Percentiles rank a stretch among this genome's conserved stretches.
phyloP scores from a whole-genome alignment of 1,139 yeast genomes.

The Sugiyamaella xylanicola region DNA sequence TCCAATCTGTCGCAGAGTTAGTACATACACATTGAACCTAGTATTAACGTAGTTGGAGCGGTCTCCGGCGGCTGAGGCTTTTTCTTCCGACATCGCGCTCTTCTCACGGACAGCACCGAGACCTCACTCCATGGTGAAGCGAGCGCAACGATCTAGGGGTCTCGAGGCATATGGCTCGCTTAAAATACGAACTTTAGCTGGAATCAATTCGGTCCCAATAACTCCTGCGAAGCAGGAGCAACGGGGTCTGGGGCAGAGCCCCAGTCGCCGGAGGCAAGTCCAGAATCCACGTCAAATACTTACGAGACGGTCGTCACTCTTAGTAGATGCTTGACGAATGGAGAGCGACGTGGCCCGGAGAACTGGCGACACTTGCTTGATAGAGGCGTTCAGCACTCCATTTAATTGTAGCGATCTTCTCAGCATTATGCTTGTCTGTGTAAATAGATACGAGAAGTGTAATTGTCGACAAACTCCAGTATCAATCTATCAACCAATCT shows the following conservation, averaged over 20 bases:
- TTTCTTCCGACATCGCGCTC: no score
- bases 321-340: constrained; percentile 13
- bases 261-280: not conserved
- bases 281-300: no score
- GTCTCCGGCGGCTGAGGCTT: no score
- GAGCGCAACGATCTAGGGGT: no score
- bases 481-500: not conserved
- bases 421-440: constrained; percentile 4
- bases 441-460: not conserved
- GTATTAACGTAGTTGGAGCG: no score
- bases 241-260: not conserved
- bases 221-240: not conserved
- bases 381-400: constrained; percentile 12
- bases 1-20: constrained; percentile 36
- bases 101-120: no score
- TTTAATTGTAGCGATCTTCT: constrained; percentile 15
- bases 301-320: constrained; percentile 23
- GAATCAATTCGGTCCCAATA: no score
- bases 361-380: constrained; percentile 10
- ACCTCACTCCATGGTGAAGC: no score
- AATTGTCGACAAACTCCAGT: not conserved
- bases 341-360: constrained; percentile 7
- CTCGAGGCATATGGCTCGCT: no score
- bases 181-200: no score
- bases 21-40: not conserved